Conservation (phyloP, 768 basidiomycete species). For the Suillus ampliporus region DNA sequence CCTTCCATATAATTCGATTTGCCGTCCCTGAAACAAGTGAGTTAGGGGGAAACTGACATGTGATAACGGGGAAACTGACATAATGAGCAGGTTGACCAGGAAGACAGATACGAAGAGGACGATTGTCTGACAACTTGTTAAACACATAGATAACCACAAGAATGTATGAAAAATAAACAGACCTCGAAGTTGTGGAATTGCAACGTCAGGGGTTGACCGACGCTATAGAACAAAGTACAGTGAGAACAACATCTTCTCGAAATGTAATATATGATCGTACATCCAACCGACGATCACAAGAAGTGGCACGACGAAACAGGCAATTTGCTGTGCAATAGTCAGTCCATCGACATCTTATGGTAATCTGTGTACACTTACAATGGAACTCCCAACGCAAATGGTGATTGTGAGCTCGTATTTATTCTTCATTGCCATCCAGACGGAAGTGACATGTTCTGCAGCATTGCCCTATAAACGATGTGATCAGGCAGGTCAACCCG, state of each 20-base stretch:
- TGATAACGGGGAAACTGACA: slow-evolving; percentile 45
- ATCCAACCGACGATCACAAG: slow-evolving; percentile 91
- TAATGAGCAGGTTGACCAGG: slow-evolving; percentile 84
- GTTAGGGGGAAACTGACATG: slow-evolving; percentile 49
- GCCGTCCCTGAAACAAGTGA: slow-evolving; percentile 60
- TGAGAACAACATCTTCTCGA: slow-evolving; percentile 14
- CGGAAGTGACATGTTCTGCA: slow-evolving; percentile 84
- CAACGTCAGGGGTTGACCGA: slow-evolving; percentile 74
- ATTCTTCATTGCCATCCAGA: slow-evolving; percentile 88
- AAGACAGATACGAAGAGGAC: slow-evolving; percentile 86
- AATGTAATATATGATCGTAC: slow-evolving; percentile 45
- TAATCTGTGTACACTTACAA: slow-evolving; percentile 51
- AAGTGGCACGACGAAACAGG: slow-evolving; percentile 84
- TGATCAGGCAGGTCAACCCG: background rate
- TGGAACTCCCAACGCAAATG: slow-evolving; percentile 82
- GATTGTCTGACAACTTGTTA: slow-evolving; percentile 61
- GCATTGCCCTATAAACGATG: slow-evolving; percentile 63
- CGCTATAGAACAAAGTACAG: slow-evolving; percentile 39
- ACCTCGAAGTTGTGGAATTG: slow-evolving; percentile 91
- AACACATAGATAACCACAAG: background rate
- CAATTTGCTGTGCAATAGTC: slow-evolving; percentile 69
- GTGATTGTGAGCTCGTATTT: slow-evolving; percentile 79
- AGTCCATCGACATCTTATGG: background rate
- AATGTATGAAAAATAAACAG: slow-evolving; percentile 7
- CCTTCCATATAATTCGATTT: slow-evolving; percentile 95